Percentiles rank a stretch among this genome's conserved stretches.
Evolutionary conservation across 1,139 yeast genomes (phyloP).

Genomic region (Pichia cactophila): DNA sequence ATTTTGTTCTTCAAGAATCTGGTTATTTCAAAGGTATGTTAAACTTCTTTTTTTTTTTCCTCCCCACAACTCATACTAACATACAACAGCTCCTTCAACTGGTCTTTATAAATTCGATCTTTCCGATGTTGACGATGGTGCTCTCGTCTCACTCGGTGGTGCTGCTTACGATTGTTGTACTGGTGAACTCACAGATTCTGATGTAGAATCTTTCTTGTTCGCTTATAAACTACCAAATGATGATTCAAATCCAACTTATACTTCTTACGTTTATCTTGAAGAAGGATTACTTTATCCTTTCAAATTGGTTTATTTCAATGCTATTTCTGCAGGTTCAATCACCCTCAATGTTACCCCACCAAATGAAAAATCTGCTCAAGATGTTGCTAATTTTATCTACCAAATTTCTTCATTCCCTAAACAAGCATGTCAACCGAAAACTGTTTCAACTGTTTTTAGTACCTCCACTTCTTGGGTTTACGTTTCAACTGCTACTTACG

Average conservation of each 20-base stretch:
- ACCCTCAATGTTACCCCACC: slow-evolving; percentile 13
- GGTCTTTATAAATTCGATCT: slow-evolving; percentile 22
- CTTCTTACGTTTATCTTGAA: slow-evolving; percentile 13
- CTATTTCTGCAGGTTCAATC: slow-evolving; percentile 8
- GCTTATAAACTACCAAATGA: slow-evolving; percentile 7
- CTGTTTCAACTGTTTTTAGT: neutral
- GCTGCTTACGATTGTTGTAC: slow-evolving; percentile 25
- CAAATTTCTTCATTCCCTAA: neutral
- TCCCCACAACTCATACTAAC: neutral
- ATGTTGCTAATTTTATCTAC: slow-evolving; percentile 6
- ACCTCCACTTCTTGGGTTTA: neutral
- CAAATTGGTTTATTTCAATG: slow-evolving; percentile 20
- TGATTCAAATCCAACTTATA: neutral
- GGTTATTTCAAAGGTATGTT: slow-evolving; percentile 14
- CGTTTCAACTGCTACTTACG: neutral
- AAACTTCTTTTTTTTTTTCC: neutral
- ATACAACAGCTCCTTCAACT: slow-evolving; percentile 1
- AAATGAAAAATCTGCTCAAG: slow-evolving; percentile 7
- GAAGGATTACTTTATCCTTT: slow-evolving; percentile 24
- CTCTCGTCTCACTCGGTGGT: slow-evolving; percentile 19
- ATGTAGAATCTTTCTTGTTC: slow-evolving; percentile 9
- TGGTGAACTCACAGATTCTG: slow-evolving; percentile 8
- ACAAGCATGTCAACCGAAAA: slow-evolving; percentile 1
- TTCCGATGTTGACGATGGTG: slow-evolving; percentile 21
- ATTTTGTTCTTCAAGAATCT: slow-evolving; percentile 14